Conservation (phyloP, 140 eudicot species). For the Flaveria floridana region DNA sequence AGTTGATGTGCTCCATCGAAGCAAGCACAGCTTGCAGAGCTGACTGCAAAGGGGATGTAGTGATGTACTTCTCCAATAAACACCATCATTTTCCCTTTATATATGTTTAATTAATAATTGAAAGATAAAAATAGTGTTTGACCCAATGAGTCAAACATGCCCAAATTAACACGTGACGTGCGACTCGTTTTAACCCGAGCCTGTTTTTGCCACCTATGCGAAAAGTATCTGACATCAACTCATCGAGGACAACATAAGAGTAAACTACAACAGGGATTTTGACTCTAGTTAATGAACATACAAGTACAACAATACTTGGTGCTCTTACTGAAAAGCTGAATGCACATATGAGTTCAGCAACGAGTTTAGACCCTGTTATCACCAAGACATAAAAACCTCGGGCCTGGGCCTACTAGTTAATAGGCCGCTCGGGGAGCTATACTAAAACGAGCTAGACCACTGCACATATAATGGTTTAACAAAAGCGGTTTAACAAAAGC, state of each 20-base stretch:
- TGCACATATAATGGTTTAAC: not conserved
- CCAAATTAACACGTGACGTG: no score
- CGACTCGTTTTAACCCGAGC: no score
- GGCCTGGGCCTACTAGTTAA: not conserved
- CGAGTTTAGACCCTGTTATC: not conserved
- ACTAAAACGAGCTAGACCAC: not conserved
- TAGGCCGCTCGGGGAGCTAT: slow-evolving; percentile 2
- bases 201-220: no score
- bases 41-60: no score
- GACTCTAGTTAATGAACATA: not conserved
- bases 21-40: no score
- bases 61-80: no score
- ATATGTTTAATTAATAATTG: no score
- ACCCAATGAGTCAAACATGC: no score
- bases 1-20: no score
- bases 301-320: not conserved
- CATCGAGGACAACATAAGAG: not conserved
- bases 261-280: not conserved
- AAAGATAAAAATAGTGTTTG: no score
- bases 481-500: slow-evolving; percentile 6
- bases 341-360: slow-evolving; percentile 7
- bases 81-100: no score
- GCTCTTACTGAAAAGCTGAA: not conserved
- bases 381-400: not conserved
- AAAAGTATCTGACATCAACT: not conserved